phyloP scores from a whole-genome alignment of 805 yeast species.

The Blastobotrys mokoenaii region DNA sequence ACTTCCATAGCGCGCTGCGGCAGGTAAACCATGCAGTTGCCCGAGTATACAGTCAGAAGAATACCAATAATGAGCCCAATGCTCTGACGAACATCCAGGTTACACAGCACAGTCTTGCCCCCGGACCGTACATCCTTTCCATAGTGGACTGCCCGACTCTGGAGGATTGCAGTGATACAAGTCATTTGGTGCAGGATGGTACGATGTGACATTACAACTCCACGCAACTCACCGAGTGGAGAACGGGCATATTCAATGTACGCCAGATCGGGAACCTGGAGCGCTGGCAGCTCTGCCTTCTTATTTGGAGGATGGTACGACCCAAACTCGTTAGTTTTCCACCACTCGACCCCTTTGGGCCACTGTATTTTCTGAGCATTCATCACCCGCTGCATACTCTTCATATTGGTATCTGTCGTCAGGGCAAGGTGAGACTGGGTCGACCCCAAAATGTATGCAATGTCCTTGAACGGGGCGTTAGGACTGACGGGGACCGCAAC shows the following conservation, averaged over 20 bases:
- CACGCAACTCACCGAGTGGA: constrained; percentile 84
- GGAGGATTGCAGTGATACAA: constrained; percentile 58
- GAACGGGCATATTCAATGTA: constrained; percentile 88
- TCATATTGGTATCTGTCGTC: constrained; percentile 71
- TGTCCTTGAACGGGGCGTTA: constrained; percentile 58
- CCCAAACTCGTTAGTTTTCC: constrained; percentile 87
- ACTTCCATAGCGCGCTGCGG: constrained; percentile 64
- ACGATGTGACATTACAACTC: constrained; percentile 86
- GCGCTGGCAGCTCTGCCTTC: constrained; percentile 50
- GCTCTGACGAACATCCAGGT: constrained; percentile 65
- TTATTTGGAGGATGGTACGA: constrained; percentile 49
- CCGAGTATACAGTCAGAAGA: constrained; percentile 73
- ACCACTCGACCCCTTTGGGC: constrained; percentile 67
- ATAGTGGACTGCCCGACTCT: constrained; percentile 26
- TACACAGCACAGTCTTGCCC: constrained; percentile 56
- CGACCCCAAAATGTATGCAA: constrained; percentile 58
- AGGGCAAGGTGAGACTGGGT: constrained; percentile 74
- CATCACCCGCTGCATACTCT: constrained; percentile 59
- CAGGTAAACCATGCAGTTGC: constrained; percentile 73
- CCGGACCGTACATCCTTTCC: constrained; percentile 22
- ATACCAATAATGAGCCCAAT: constrained; percentile 82
- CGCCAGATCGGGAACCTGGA: constrained; percentile 75
- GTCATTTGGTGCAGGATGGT: constrained; percentile 86
- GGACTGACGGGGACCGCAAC: constrained; percentile 91
- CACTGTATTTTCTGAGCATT: constrained; percentile 42